A percentile compares a stretch with the other conserved stretches of the same genome.
Evolutionary conservation across 192 early-diverging fungal genomes (phyloP).

Genomic region (Geranomyces variabilis): DNA sequence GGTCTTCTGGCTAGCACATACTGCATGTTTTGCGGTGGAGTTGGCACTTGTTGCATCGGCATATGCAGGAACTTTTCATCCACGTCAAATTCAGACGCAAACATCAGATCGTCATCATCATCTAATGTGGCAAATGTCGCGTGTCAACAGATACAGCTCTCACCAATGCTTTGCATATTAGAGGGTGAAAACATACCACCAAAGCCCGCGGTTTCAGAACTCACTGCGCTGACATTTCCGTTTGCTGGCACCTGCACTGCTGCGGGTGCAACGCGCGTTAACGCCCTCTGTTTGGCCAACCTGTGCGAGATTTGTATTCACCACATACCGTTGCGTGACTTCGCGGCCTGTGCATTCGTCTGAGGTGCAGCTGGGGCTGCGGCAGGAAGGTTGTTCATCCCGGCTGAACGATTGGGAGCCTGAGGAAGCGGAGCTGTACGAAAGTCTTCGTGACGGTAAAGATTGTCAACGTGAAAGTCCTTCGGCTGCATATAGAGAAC

Average conservation of each 20-base stretch:
- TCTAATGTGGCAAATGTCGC: too few relatives aligned
- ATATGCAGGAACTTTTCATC: slow-evolving; percentile 3
- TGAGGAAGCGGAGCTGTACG: background rate
- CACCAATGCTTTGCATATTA: too few relatives aligned
- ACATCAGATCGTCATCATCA: slow-evolving; percentile 19
- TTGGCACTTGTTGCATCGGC: background rate
- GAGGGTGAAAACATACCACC: too few relatives aligned
- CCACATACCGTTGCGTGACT: background rate
- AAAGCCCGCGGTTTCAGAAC: too few relatives aligned
- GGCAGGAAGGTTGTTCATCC: background rate
- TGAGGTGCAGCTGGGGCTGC: background rate
- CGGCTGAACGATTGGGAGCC: background rate
- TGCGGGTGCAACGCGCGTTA: too few relatives aligned
- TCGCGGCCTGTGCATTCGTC: background rate
- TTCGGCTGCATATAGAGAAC: slow-evolving; percentile 1
- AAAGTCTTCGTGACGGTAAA: slow-evolving; percentile 19
- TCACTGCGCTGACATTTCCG: too few relatives aligned
- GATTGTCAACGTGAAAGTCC: background rate
- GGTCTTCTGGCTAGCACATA: background rate
- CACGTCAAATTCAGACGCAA: slow-evolving; percentile 13
- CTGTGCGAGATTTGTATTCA: too few relatives aligned
- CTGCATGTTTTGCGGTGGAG: background rate
- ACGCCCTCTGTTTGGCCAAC: too few relatives aligned
- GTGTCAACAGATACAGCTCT: too few relatives aligned
- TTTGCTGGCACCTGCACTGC: too few relatives aligned